A percentile compares a stretch with the other conserved stretches of the same genome.
phyloP scores from a whole-genome alignment of 2,329 filamentous ascomycete species.

The Fusarium sambucinum region DNA sequence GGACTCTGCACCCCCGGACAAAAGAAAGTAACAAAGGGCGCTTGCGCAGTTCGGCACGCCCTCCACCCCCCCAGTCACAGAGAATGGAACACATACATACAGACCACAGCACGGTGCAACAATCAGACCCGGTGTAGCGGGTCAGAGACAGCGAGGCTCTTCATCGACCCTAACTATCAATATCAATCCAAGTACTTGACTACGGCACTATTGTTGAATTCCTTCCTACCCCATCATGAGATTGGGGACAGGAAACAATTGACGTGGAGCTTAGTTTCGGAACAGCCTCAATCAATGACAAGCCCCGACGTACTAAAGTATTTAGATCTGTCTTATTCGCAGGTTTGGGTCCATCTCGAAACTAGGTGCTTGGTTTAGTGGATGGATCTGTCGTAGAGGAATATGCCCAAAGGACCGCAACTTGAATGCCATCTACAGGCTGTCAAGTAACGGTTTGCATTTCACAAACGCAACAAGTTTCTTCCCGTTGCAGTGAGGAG shows the following conservation, averaged over 20 bases:
- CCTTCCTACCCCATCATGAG: background rate
- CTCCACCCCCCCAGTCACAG: constrained; percentile 35
- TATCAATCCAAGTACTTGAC: background rate
- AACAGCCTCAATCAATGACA: constrained; percentile 2
- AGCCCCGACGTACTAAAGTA: background rate
- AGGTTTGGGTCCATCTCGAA: constrained; percentile 11
- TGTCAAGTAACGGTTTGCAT: background rate
- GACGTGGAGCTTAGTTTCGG: constrained; percentile 3
- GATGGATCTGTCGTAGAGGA: constrained; percentile 7
- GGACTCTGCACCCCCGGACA: constrained; percentile 20
- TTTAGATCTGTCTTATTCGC: constrained; percentile 6
- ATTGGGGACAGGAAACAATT: constrained; percentile 1
- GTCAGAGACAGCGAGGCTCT: constrained; percentile 39
- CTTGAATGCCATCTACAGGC: background rate
- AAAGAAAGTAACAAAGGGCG: constrained; percentile 22
- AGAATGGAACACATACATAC: constrained; percentile 17
- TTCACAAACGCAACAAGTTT: background rate
- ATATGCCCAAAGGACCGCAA: constrained; percentile 13
- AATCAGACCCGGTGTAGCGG: constrained; percentile 45
- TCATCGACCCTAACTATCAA: constrained; percentile 7
- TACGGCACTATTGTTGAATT: background rate
- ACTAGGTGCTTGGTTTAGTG: constrained; percentile 10
- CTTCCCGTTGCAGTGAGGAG: background rate
- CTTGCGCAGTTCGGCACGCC: constrained; percentile 28
- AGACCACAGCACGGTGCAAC: constrained; percentile 45